Base-by-base conservation (phyloP, 225 moss, liverwort and hornwort species). In the Neckera pumila region DNA sequence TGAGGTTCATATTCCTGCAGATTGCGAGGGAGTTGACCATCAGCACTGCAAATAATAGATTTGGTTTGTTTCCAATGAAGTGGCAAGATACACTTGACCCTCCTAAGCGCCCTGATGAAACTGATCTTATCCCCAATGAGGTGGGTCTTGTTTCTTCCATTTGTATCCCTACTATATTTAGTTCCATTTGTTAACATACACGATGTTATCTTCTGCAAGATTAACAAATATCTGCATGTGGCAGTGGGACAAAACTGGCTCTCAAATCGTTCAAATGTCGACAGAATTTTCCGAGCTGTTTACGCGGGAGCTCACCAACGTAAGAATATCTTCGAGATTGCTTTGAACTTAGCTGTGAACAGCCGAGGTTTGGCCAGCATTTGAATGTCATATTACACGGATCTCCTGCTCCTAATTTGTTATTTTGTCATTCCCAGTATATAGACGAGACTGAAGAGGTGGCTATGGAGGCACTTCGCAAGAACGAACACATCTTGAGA, bases 21-120 rank as follows among this genome's bases (percentile, higher is more conserved):
- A 93, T 99, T 91, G 99, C 97, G 63, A 96, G 99, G 86, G 99
- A 99, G 89, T 83, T 99, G 73, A 95, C 96, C 28, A 99, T 99
- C 89, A 99, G 96, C 89, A 79, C 83, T 74, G 88, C 99, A 73
- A 97, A 96, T 65, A 91, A 79, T 61, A 95, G 93, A 56, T 92
- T 99, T 83, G 99, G 99, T 74, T 89, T 99, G 90, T 94, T 91
- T 82, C 99, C 97, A 75, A 99, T 95, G 96, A 96, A 94, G 86
- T 96, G 96, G 96, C 97, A 96, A 89, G 94, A 93, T 69, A 89
- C 94, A 38, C 89, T 99, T 58, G 97, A 99, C 89, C 92, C 96
- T 82, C 99, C 96, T 83, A 94, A 96, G 91, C 95, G 95, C 87
- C 95, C 99, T 36, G 99, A 96, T 87, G 99, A 99, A 93, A 96